Evolutionary conservation across 1,284 basidiomycete genomes (phyloP).

Genomic region (Anthracocystis panici-leucophaei): DNA sequence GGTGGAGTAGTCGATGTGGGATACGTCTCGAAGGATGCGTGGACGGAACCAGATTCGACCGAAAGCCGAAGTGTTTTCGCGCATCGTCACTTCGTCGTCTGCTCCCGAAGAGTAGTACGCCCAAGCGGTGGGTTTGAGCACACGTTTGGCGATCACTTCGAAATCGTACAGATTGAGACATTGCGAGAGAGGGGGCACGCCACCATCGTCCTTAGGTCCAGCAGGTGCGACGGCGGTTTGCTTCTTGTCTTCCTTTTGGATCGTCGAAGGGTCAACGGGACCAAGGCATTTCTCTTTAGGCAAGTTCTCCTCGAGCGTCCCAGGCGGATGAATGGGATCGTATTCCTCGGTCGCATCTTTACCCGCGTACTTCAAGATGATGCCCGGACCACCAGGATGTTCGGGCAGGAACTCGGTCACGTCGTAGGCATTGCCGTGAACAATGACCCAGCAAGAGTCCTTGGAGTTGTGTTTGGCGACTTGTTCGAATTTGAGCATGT

Average conservation of each 20-base stretch:
- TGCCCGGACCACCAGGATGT: conserved; percentile 77
- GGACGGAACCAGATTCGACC: conserved; percentile 96
- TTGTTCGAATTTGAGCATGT: conserved; percentile 70
- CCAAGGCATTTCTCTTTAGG: conserved; percentile 65
- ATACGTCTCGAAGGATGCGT: conserved; percentile 84
- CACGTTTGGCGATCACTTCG: conserved; percentile 72
- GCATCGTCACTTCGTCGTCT: conserved; percentile 74
- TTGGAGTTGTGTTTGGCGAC: conserved; percentile 79
- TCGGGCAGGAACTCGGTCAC: conserved; percentile 83
- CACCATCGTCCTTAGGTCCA: conserved; percentile 32
- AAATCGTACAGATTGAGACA: conserved; percentile 91
- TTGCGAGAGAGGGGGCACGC: conserved; percentile 77
- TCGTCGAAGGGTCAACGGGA: conserved; percentile 56
- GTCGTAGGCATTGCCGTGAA: conserved; percentile 82
- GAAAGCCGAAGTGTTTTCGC: conserved; percentile 89
- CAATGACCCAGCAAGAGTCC: conserved; percentile 87
- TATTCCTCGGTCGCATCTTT: conserved; percentile 77
- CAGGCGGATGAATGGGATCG: conserved; percentile 67
- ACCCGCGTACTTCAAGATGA: conserved; percentile 83
- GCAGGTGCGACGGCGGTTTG: conserved; percentile 26
- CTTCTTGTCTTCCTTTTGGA: conserved; percentile 47
- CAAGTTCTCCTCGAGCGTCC: conserved; percentile 67
- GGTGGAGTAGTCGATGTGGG: conserved; percentile 77
- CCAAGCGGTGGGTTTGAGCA: conserved; percentile 66
- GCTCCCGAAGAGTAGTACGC: conserved; percentile 69